phyloP scores from a whole-genome alignment of 805 yeast genomes.

The Candida dendrica region DNA sequence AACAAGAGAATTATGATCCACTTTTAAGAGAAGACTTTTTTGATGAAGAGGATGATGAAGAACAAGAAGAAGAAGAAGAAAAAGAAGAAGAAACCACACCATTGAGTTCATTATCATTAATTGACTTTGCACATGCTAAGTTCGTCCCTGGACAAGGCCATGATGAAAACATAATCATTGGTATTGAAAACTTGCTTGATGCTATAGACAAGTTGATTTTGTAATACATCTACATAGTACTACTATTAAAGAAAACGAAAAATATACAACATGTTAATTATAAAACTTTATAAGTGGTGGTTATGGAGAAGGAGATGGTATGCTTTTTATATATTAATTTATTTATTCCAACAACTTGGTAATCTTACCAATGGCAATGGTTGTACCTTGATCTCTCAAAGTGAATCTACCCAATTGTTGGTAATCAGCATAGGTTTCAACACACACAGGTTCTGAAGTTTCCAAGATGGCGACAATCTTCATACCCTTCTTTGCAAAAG shows the following conservation, averaged over 20 bases:
- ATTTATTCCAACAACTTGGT: conserved; percentile 64
- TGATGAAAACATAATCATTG: conserved; percentile 66
- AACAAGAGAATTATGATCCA: conserved; percentile 32
- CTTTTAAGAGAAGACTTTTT: conserved; percentile 26
- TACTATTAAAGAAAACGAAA: background rate
- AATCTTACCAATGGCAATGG: conserved; percentile 97
- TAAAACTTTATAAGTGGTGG: too few relatives aligned
- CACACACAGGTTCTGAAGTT: conserved; percentile 80
- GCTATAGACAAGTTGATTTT: conserved; percentile 26
- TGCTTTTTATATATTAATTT: background rate
- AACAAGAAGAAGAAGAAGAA: conserved; percentile 24
- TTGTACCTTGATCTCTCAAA: conserved; percentile 95
- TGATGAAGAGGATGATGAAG: conserved; percentile 26
- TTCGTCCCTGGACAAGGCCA: conserved; percentile 54
- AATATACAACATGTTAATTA: background rate
- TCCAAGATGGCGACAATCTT: conserved; percentile 91
- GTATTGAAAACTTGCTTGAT: conserved; percentile 54
- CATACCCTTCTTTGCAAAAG: conserved; percentile 98
- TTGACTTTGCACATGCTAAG: conserved; percentile 88
- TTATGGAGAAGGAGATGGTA: too few relatives aligned
- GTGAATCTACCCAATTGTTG: conserved; percentile 98
- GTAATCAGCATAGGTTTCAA: conserved; percentile 85
- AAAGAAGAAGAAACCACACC: conserved; percentile 16
- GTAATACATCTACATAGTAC: background rate
- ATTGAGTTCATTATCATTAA: conserved; percentile 56